A percentile compares a stretch with the other conserved stretches of the same genome.
Evolutionary conservation across 2,329 filamentous ascomycete genomes (phyloP).

Genomic region (Coniella lustricola): DNA sequence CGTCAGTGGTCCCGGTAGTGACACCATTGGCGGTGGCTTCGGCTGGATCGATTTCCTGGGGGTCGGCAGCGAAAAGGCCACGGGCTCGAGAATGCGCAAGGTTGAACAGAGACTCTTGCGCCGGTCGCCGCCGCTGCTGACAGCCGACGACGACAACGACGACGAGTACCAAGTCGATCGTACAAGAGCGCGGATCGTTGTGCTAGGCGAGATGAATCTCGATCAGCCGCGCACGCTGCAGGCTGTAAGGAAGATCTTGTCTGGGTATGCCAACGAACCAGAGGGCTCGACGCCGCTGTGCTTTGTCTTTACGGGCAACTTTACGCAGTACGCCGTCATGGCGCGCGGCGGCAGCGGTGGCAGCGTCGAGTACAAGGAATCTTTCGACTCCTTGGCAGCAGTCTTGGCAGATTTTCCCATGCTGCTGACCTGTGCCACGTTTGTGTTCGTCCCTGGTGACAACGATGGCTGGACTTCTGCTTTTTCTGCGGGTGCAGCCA

Average conservation of each 20-base stretch:
- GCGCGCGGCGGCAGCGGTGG: constrained; percentile 63
- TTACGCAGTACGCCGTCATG: constrained; percentile 60
- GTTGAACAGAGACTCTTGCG: constrained; percentile 63
- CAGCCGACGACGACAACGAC: constrained; percentile 13
- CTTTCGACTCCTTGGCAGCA: constrained; percentile 81
- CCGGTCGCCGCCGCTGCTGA: constrained; percentile 22
- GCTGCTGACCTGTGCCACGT: constrained; percentile 71
- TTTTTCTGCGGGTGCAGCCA: constrained; percentile 68
- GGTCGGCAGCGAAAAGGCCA: constrained; percentile 79
- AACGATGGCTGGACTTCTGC: constrained; percentile 95
- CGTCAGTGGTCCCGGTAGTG: constrained; percentile 52
- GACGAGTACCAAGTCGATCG: constrained; percentile 25
- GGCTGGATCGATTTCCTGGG: constrained; percentile 97
- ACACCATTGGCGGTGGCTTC: constrained; percentile 70
- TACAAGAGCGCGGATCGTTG: constrained; percentile 52
- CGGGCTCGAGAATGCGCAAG: constrained; percentile 74
- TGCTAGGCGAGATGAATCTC: constrained; percentile 80
- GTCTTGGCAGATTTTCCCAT: constrained; percentile 76
- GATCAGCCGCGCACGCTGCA: constrained; percentile 77
- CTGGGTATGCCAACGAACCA: constrained; percentile 61
- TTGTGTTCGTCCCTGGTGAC: constrained; percentile 90
- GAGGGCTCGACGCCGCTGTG: constrained; percentile 62
- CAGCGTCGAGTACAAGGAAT: constrained; percentile 94
- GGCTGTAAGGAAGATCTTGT: constrained; percentile 72
- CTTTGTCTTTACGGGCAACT: constrained; percentile 83